Percentiles rank a stretch among this genome's conserved stretches.
These are phyloP conservation scores for Megacollybia platyphylla DNA, from an alignment of 1,284 basidiomycete species.

Conservation along the genomic window DNA sequence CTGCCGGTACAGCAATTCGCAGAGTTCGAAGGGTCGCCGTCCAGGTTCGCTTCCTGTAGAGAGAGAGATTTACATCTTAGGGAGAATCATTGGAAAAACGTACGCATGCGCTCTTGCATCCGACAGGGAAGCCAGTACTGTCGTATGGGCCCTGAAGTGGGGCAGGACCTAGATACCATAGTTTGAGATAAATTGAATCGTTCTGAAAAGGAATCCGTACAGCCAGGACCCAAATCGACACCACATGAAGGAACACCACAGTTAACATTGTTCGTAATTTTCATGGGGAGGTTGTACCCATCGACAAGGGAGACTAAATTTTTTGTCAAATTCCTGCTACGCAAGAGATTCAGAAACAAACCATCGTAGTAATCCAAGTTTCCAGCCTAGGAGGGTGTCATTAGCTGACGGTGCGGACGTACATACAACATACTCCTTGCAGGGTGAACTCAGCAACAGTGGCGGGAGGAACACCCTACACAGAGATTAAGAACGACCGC, in stretches of 20 bases:
- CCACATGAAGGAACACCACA: conserved; percentile 26
- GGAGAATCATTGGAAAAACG: conserved; percentile 34
- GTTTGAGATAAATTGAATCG: conserved; percentile 3
- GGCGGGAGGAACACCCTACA: conserved; percentile 29
- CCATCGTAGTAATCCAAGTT: conserved; percentile 28
- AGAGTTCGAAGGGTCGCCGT: conserved; percentile 11
- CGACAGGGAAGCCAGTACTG: conserved; percentile 31
- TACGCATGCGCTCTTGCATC: conserved; percentile 44
- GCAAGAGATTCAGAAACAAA: conserved; percentile 6
- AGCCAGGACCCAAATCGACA: conserved; percentile 25
- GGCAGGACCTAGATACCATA: conserved; percentile 20
- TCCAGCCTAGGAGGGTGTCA: conserved; percentile 3
- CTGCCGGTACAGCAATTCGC: conserved; percentile 49
- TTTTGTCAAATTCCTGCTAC: neutral
- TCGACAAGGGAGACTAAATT: conserved; percentile 20
- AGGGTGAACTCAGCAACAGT: conserved; percentile 33
- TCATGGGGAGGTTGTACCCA: conserved; percentile 29
- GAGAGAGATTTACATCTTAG: conserved; percentile 9
- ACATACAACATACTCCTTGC: conserved; percentile 7
- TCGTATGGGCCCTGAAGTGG: conserved; percentile 33
- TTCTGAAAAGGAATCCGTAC: conserved; percentile 8
- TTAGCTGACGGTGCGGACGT: too few relatives aligned
- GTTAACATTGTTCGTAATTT: conserved; percentile 21
- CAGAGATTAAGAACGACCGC: neutral
- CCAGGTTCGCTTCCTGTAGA: neutral